These are phyloP conservation scores for Alternaria sp. DNA, from an alignment of 2,329 filamentous ascomycete genomes.

Conservation along the genomic window DNA sequence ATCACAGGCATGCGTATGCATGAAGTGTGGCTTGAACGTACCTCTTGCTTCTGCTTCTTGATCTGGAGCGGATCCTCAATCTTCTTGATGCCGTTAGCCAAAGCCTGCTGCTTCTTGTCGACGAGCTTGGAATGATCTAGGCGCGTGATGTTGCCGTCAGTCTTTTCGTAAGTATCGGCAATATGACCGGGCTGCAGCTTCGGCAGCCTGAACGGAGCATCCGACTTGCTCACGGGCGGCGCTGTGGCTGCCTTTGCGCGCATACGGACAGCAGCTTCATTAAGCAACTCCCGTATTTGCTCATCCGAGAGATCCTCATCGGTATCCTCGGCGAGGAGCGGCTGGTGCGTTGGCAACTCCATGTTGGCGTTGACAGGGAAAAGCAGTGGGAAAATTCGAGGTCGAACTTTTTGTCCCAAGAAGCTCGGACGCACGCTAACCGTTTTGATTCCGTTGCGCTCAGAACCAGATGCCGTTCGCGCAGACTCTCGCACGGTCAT, in stretches of 20 bases:
- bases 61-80: conserved; percentile 63
- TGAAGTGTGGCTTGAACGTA: conserved; percentile 46
- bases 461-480: neutral
- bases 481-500: neutral
- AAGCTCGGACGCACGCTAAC: conserved; percentile 22
- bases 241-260: conserved; percentile 50
- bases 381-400: conserved; percentile 31
- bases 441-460: conserved; percentile 3
- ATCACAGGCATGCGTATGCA: conserved; percentile 63
- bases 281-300: conserved; percentile 69
- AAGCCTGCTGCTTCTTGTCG: conserved; percentile 56
- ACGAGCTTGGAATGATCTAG: conserved; percentile 62
- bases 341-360: conserved; percentile 49
- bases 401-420: conserved; percentile 34
- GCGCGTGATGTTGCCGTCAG: conserved; percentile 61
- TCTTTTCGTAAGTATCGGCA: conserved; percentile 63
- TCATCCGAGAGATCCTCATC: conserved; percentile 66
- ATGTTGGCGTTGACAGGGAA: conserved; percentile 41
- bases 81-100: conserved; percentile 59
- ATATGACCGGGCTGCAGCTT: conserved; percentile 58
- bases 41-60: conserved; percentile 59
- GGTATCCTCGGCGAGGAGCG: conserved; percentile 42
- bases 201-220: conserved; percentile 57
- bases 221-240: conserved; percentile 34
- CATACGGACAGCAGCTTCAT: conserved; percentile 69